phyloP scores from a whole-genome alignment of 2,329 filamentous ascomycete species.

The Fusarium circinatum region DNA sequence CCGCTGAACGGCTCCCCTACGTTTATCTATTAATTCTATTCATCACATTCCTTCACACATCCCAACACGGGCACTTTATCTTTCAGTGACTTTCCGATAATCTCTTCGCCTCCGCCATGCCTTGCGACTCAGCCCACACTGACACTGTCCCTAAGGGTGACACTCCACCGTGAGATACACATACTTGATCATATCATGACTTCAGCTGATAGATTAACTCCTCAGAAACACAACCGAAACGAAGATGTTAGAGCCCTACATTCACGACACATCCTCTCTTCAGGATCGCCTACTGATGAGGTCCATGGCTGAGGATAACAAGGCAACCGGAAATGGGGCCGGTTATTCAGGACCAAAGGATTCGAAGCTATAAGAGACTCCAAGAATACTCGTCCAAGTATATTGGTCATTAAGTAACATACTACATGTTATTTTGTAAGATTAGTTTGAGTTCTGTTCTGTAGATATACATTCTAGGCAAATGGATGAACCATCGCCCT shows the following conservation, averaged over 20 bases:
- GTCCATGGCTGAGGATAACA: not conserved
- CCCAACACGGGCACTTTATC: not conserved
- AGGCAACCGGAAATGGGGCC: not conserved
- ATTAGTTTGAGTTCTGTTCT: not conserved
- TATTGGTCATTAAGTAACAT: not conserved
- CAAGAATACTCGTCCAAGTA: not conserved
- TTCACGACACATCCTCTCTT: slow-evolving; percentile 10
- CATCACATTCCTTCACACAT: slow-evolving; percentile 1
- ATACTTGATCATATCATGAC: not conserved
- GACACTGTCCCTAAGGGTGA: not conserved
- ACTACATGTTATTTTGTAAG: not conserved
- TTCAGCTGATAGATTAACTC: not conserved
- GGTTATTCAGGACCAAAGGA: not conserved
- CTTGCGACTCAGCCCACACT: slow-evolving; percentile 1
- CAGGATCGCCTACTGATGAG: slow-evolving; percentile 8
- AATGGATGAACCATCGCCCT: not conserved
- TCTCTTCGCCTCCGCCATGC: not conserved
- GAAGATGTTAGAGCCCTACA: not conserved
- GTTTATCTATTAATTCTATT: not conserved
- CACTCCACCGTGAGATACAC: slow-evolving; percentile 1
- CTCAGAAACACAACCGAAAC: not conserved
- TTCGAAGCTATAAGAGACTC: slow-evolving; percentile 1
- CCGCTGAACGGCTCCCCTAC: not conserved
- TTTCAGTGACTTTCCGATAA: not conserved
- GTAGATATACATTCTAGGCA: not conserved